Evolutionary conservation across 2,329 filamentous ascomycete species (phyloP).

Genomic region (Onygena corvina): DNA sequence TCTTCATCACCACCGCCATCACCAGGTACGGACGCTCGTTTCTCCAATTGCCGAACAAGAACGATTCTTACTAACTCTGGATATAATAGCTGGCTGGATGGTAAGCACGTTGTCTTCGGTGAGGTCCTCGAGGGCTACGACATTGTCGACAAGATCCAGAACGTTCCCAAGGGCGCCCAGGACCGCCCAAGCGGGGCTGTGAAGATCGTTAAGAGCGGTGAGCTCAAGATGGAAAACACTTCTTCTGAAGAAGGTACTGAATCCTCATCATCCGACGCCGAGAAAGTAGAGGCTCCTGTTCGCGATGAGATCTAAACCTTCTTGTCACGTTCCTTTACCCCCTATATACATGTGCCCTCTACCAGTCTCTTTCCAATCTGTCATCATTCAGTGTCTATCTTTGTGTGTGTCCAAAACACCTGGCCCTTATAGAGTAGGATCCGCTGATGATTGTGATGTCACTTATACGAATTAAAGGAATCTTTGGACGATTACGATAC

Average conservation of each 20-base stretch:
- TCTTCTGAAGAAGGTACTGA: conserved; percentile 34
- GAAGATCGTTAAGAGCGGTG: conserved; percentile 55
- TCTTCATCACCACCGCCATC: conserved; percentile 53
- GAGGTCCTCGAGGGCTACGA: conserved; percentile 58
- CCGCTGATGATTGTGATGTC: conserved; percentile 5
- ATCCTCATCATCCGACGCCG: conserved; percentile 39
- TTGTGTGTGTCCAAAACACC: neutral
- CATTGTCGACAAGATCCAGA: conserved; percentile 53
- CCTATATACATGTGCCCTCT: neutral
- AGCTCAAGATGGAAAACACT: conserved; percentile 43
- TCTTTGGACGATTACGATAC: conserved; percentile 2
- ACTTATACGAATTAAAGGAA: neutral
- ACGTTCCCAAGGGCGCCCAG: conserved; percentile 43
- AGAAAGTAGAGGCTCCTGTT: neutral
- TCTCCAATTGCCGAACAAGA: neutral
- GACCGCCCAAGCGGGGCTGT: conserved; percentile 49
- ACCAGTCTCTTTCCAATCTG: neutral
- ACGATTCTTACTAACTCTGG: conserved; percentile 6
- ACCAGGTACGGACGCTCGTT: conserved; percentile 32
- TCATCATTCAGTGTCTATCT: conserved; percentile 18
- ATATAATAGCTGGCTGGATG: conserved; percentile 45
- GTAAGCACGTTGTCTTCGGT: conserved; percentile 55
- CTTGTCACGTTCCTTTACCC: neutral
- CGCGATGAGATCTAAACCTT: conserved; percentile 5
- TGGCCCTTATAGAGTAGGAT: neutral